Percentiles rank a stretch among this genome's conserved stretches.
Conservation (phyloP, 768 basidiomycete genomes). For the Porpolomopsis calyptriformis region DNA sequence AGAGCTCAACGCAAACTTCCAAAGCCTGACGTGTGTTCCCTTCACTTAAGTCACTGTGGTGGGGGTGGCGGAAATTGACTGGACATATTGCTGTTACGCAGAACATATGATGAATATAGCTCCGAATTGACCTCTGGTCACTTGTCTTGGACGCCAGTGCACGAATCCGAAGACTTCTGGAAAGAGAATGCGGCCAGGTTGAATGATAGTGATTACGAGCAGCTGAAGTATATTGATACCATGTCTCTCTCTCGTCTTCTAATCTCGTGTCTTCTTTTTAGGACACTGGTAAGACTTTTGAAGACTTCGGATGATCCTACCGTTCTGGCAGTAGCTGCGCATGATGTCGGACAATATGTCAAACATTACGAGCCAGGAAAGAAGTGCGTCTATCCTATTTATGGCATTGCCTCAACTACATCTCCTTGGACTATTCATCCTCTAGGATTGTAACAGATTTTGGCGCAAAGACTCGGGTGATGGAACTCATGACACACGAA, state of each 20-base stretch:
- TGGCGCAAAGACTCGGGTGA: slow-evolving; percentile 76
- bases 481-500: slow-evolving; percentile 87
- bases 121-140: slow-evolving; percentile 86
- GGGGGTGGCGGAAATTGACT: too few relatives aligned
- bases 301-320: slow-evolving; percentile 58
- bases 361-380: slow-evolving; percentile 87
- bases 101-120: slow-evolving; percentile 93
- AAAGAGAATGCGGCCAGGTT: slow-evolving; percentile 84
- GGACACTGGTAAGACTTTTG: slow-evolving; percentile 65
- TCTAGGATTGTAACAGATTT: slow-evolving; percentile 69
- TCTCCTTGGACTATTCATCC: background rate
- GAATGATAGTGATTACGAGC: slow-evolving; percentile 75
- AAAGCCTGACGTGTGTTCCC: slow-evolving; percentile 75
- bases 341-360: slow-evolving; percentile 91
- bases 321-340: slow-evolving; percentile 84
- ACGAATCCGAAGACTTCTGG: slow-evolving; percentile 97
- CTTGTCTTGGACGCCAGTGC: slow-evolving; percentile 90
- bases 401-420: slow-evolving; percentile 1
- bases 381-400: slow-evolving; percentile 44
- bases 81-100: too few relatives aligned
- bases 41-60: background rate
- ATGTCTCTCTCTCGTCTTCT: background rate
- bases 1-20: slow-evolving; percentile 75
- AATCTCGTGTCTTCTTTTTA: slow-evolving; percentile 20
- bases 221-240: slow-evolving; percentile 55